Conservation (phyloP, 164 flowering plant genomes). For the Chloranthus sessilifolius region DNA sequence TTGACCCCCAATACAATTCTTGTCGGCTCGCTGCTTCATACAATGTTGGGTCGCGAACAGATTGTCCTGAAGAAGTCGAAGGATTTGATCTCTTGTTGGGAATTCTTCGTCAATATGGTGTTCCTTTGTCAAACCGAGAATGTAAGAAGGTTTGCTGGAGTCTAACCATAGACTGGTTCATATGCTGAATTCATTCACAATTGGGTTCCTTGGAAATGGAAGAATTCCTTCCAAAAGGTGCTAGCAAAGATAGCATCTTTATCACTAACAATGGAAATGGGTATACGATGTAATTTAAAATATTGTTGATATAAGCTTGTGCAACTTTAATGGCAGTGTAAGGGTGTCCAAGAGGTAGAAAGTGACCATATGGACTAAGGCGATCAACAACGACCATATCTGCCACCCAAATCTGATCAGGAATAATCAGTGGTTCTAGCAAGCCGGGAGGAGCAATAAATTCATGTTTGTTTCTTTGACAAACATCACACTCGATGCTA, state of each 20-base stretch:
- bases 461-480: not conserved
- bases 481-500: not conserved
- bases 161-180: not conserved
- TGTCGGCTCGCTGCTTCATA: no score
- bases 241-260: not conserved
- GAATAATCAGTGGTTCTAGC: not conserved
- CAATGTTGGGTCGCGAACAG: not conserved
- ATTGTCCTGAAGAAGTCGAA: not conserved
- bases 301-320: constrained; percentile 1
- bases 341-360: not conserved
- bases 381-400: not conserved
- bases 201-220: not conserved
- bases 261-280: constrained; percentile 5
- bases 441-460: not conserved
- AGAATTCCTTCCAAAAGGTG: not conserved
- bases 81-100: not conserved
- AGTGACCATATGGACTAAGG: not conserved
- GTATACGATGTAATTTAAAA: no score
- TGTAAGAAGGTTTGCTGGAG: not conserved
- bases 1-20: no score
- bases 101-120: no score
- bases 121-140: not conserved
- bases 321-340: no score
- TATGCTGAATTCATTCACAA: no score
- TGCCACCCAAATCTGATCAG: not conserved